Conservation (phyloP, 306 rosid genomes). For the Prunus kanzakura region DNA sequence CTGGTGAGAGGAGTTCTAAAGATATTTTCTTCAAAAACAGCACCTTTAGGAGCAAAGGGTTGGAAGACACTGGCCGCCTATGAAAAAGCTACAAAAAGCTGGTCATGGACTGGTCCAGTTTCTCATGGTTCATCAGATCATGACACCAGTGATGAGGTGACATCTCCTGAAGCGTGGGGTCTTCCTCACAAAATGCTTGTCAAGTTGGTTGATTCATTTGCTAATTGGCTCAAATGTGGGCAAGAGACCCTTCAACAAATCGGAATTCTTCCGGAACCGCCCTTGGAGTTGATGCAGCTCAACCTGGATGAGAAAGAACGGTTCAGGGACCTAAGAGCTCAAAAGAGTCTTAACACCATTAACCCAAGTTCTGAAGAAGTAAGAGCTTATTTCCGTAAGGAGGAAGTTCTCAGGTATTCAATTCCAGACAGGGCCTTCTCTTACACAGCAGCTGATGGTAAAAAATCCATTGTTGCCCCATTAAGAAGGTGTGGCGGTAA, state of each 20-base stretch:
- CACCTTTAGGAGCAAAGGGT: constrained; percentile 95
- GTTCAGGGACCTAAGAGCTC: constrained; percentile 94
- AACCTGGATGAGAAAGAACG: constrained; percentile 98
- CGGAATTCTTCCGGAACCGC: constrained; percentile 97
- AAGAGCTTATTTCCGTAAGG: constrained; percentile 82
- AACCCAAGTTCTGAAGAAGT: constrained; percentile 90
- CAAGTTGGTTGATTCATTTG: constrained; percentile 94
- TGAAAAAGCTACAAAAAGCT: constrained; percentile 73
- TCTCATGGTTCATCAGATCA: constrained; percentile 52
- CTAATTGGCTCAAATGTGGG: constrained; percentile 99
- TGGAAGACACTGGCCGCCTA: constrained; percentile 84
- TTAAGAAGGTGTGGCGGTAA: constrained; percentile 98
- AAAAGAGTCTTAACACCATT: constrained; percentile 95
- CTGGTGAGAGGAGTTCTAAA: constrained; percentile 96
- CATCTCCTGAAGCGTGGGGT: constrained; percentile 93
- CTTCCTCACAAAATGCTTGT: constrained; percentile 95
- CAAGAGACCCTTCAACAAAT: constrained; percentile 97
- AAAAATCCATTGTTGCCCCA: constrained; percentile 96
- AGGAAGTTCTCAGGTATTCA: constrained; percentile 94
- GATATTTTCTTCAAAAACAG: constrained; percentile 93
- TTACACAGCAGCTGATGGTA: constrained; percentile 97
- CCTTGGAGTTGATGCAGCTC: constrained; percentile 83
- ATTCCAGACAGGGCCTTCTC: constrained; percentile 99
- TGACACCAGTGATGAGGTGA: constrained; percentile 68
- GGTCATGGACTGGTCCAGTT: constrained; percentile 93